These are phyloP conservation scores for Rubia yunnanensis DNA, from an alignment of 257 asterid species.

Conservation along the genomic window DNA sequence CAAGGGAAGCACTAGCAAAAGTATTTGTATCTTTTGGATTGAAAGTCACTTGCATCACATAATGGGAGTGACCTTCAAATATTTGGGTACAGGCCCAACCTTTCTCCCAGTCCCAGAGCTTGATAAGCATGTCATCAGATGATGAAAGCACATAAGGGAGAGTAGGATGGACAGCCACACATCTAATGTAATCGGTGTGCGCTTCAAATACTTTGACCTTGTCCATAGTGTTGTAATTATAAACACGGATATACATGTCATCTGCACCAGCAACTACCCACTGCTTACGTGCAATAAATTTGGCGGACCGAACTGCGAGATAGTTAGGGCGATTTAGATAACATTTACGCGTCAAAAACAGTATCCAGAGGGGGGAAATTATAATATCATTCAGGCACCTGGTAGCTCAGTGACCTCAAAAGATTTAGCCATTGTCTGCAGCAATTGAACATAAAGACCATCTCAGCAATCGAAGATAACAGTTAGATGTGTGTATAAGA, in stretches of 20 bases:
- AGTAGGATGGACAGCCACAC: constrained; percentile 97
- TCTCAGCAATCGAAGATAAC: constrained; percentile 2
- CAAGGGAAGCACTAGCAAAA: constrained; percentile 99
- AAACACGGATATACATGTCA: constrained; percentile 94
- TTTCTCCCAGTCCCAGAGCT: constrained; percentile 99
- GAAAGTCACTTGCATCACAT: constrained; percentile 98
- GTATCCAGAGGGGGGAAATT: background rate
- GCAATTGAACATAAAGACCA: constrained; percentile 14
- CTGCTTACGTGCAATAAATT: constrained; percentile 87
- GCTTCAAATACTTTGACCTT: constrained; percentile 96
- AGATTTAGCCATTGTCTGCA: constrained; percentile 89
- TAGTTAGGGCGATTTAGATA: constrained; percentile 15
- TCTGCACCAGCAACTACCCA: constrained; percentile 99
- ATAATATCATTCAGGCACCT: constrained; percentile 41
- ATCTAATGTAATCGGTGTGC: constrained; percentile 95
- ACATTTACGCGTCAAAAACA: constrained; percentile 6
- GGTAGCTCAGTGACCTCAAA: constrained; percentile 95
- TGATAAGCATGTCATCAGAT: constrained; percentile 99
- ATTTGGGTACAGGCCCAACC: constrained; percentile 97
- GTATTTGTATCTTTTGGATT: constrained; percentile 98
- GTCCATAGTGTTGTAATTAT: constrained; percentile 97
- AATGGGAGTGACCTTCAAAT: constrained; percentile 98
- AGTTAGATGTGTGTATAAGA: background rate
- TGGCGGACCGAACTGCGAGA: constrained; percentile 89
- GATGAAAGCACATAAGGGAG: constrained; percentile 93